phyloP scores from a whole-genome alignment of 768 basidiomycete genomes.

The Rubroboletus satanas region DNA sequence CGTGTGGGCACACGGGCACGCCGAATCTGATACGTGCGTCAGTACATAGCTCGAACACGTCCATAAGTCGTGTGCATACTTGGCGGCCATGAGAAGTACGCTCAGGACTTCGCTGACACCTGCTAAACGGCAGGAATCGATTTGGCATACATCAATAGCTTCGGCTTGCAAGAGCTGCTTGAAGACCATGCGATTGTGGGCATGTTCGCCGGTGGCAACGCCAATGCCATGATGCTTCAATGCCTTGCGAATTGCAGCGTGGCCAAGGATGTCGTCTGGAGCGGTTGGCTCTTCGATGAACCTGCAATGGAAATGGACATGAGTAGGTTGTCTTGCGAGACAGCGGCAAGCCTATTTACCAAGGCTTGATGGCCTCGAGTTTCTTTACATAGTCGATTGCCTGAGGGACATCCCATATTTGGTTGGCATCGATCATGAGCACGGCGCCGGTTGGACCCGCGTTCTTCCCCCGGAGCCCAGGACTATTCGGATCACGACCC shows the following conservation, averaged over 20 bases:
- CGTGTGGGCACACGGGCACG: conserved; percentile 91
- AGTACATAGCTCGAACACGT: neutral
- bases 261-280: conserved; percentile 89
- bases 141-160: conserved; percentile 93
- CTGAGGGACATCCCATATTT: conserved; percentile 91
- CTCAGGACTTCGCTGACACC: conserved; percentile 95
- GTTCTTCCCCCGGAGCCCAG: conserved; percentile 79
- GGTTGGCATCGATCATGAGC: conserved; percentile 97
- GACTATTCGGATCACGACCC: conserved; percentile 57
- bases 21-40: conserved; percentile 56
- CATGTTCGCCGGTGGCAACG: conserved; percentile 95
- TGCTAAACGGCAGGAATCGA: conserved; percentile 90
- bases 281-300: conserved; percentile 98
- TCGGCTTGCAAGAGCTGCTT: conserved; percentile 92
- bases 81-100: conserved; percentile 90
- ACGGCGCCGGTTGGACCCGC: conserved; percentile 93
- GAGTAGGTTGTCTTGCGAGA: neutral
- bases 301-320: conserved; percentile 37
- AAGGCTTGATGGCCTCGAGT: conserved; percentile 78
- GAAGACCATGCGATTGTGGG: conserved; percentile 95
- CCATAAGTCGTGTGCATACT: conserved; percentile 41
- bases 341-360: conserved; percentile 41
- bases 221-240: conserved; percentile 83
- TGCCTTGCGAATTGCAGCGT: conserved; percentile 78
- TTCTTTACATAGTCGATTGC: conserved; percentile 89